These are phyloP conservation scores for Pontederia crassipes DNA, from an alignment of 176 grass and related monocot species.

Conservation along the genomic window DNA sequence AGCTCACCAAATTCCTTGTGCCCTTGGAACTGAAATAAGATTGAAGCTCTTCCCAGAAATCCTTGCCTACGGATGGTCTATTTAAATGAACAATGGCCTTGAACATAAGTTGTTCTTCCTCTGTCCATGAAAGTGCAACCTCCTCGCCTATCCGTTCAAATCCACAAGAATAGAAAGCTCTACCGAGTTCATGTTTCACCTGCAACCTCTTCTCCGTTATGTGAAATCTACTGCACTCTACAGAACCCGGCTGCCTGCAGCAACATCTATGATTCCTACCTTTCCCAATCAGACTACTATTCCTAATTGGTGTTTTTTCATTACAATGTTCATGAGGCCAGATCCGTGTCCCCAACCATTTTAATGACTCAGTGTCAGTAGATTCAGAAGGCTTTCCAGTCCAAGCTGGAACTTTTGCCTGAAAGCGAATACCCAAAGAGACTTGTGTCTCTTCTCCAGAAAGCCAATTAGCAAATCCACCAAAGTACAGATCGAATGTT, in stretches of 20 bases:
- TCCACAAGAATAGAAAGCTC: slow-evolving; percentile 30
- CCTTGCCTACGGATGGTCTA: slow-evolving; percentile 20
- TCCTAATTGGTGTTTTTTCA: neutral
- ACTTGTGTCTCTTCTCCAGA: neutral
- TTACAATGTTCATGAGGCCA: slow-evolving; percentile 17
- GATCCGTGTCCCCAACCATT: slow-evolving; percentile 36
- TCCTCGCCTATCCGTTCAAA: slow-evolving; percentile 30
- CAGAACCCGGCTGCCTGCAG: slow-evolving; percentile 27
- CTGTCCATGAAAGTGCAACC: slow-evolving; percentile 31
- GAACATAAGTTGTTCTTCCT: slow-evolving; percentile 35
- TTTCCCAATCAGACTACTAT: slow-evolving; percentile 24
- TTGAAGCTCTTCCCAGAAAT: slow-evolving; percentile 27
- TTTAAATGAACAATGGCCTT: slow-evolving; percentile 15
- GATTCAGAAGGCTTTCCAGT: slow-evolving; percentile 19
- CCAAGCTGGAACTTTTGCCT: slow-evolving; percentile 42
- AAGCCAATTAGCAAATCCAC: neutral
- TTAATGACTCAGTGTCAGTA: slow-evolving; percentile 20
- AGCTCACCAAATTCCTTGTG: slow-evolving; percentile 25
- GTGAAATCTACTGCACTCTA: slow-evolving; percentile 42
- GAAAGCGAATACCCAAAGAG: slow-evolving; percentile 12
- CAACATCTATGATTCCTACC: slow-evolving; percentile 26
- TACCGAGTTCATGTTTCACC: slow-evolving; percentile 42
- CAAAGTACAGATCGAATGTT: too few species aligned
- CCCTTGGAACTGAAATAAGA: slow-evolving; percentile 20
- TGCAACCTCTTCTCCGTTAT: slow-evolving; percentile 35